Conservation (phyloP, 208 protist species). For the Trypanosoma melophagium region DNA sequence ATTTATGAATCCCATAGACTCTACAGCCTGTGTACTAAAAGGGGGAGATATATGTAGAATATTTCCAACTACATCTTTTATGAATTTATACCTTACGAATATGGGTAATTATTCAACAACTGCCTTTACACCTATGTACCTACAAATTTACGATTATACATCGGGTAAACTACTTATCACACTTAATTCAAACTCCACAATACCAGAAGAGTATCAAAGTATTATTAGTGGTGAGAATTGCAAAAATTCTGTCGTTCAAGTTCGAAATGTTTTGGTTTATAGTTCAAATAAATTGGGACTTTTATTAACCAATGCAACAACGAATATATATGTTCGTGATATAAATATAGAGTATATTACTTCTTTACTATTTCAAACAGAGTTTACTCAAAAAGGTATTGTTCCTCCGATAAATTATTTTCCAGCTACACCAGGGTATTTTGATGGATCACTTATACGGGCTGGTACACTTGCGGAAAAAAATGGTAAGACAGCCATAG, state of each 20-base stretch:
- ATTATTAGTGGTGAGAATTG: conserved; percentile 36
- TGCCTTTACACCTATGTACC: conserved; percentile 30
- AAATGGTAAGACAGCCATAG: conserved; percentile 41
- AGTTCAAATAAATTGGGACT: conserved; percentile 34
- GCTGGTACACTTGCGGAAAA: conserved; percentile 43
- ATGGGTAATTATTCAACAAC: conserved; percentile 15
- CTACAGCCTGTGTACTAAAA: conserved; percentile 45
- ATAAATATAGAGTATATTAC: conserved; percentile 11
- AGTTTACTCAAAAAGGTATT: conserved; percentile 34
- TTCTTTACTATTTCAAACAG: conserved; percentile 44
- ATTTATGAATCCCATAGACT: conserved; percentile 60
- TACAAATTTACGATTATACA: conserved; percentile 35
- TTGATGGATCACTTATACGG: conserved; percentile 43
- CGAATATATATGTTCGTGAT: conserved; percentile 22
- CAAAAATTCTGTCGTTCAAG: conserved; percentile 44
- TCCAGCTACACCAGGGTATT: conserved; percentile 59
- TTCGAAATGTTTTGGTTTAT: conserved; percentile 39
- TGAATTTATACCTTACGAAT: conserved; percentile 50
- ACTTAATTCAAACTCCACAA: conserved; percentile 26
- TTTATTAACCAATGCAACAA: conserved; percentile 18
- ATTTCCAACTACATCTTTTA: conserved; percentile 44
- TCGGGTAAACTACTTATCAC: conserved; percentile 32
- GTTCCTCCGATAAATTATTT: conserved; percentile 43
- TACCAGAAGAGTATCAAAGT: conserved; percentile 32
- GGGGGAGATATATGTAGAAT: conserved; percentile 40